Conservation (phyloP, 495 filamentous ascomycete species). For the Talaromyces liani region DNA sequence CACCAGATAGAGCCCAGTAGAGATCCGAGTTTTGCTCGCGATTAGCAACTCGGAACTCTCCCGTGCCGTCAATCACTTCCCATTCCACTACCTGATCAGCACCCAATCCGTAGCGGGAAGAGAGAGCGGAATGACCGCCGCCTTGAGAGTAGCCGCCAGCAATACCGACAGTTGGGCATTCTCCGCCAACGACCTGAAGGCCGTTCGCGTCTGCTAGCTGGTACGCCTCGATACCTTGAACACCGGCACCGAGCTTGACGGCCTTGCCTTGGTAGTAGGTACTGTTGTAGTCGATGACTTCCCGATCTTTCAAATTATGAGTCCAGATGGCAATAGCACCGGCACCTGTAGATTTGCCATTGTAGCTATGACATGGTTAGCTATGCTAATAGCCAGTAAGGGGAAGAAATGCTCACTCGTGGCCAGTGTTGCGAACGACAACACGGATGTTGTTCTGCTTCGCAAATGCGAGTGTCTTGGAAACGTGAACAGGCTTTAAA, state of each 20-base stretch:
- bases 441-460: conserved; percentile 49
- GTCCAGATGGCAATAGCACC: conserved; percentile 51
- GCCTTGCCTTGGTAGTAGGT: conserved; percentile 39
- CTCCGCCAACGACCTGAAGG: conserved; percentile 23
- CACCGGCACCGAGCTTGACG: conserved; percentile 48
- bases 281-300: conserved; percentile 21
- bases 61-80: conserved; percentile 49
- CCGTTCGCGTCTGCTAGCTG: conserved; percentile 25
- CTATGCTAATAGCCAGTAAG: too few relatives aligned
- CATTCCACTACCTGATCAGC: conserved; percentile 58
- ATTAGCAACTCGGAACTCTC: conserved; percentile 14
- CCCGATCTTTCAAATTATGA: conserved; percentile 36
- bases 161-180: conserved; percentile 27
- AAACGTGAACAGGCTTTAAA: conserved; percentile 20
- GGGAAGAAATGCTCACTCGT: conserved; percentile 18
- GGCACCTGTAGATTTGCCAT: conserved; percentile 48
- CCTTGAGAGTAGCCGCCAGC: conserved; percentile 54
- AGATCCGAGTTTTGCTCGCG: conserved; percentile 51
- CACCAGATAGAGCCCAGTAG: conserved; percentile 62
- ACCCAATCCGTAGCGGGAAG: conserved; percentile 46
- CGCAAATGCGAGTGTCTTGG: conserved; percentile 36
- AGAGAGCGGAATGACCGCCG: conserved; percentile 52
- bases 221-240: conserved; percentile 43
- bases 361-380: conserved; percentile 22
- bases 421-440: conserved; percentile 58